Evolutionary conservation across 306 rosid genomes (phyloP), one percentile per base, ranked within the genome.

Genomic region (Trifolium pratense): DNA sequence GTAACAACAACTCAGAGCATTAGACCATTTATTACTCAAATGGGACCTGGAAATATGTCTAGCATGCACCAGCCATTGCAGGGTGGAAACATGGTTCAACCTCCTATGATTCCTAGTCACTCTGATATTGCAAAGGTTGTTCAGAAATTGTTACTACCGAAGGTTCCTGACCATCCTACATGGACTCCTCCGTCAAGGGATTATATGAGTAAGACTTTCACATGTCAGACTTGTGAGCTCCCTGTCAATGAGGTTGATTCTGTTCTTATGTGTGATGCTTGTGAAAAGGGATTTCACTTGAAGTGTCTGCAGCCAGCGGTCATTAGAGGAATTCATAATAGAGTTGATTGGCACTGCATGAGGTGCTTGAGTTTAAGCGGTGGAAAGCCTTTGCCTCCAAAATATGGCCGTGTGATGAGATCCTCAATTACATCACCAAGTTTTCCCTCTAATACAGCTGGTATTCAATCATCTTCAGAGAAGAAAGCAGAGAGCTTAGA

Each of bases 141-240:
- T 78, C 97, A 91, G 86, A n/a, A n/a, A n/a, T n/a, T n/a, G n/a
- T n/a, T n/a, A n/a, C n/a, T n/a, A n/a, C n/a, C n/a, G n/a, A n/a
- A 91, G 85, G 80, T 61, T 75, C 99, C 97, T 3, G 89, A 85
- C 51, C 89, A 83, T 77, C 99, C 97, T 74, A 86, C 90, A 13
- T 94, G 99, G 99, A 91, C 84, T 82, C 99, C 96, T 83, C 99
- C 99, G 1, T 94, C 99, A 58, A 91, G 99, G 88, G 99, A 94
- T 84, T 94, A 94, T 80, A 94, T 94, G 97, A 94, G 80, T 55
- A 94, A 94, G 87, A 86, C 93, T 62, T 83, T 91, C 75, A 84
- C 90, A 45, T 94, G 99, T 83, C 97, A 94, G 68, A 52, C 65
- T 76, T 94, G 99, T 78, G 89, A 87, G 78, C 75, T 88, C 34